Conservation (phyloP, 2,329 filamentous ascomycete genomes). For the Sarocladiaceae sp. region DNA sequence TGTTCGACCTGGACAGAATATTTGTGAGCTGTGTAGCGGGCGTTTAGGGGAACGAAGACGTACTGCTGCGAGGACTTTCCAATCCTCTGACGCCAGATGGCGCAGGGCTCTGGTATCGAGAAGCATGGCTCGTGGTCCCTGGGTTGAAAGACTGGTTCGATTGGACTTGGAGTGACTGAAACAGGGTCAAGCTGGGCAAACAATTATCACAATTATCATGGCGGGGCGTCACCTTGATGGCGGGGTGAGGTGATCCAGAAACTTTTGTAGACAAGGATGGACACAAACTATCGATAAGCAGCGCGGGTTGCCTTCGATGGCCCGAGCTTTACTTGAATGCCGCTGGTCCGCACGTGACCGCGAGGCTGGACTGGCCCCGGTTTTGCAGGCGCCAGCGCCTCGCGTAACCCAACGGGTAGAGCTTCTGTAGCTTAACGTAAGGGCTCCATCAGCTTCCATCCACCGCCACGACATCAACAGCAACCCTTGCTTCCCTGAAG, state of each 20-base stretch:
- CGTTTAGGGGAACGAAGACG: constrained; percentile 26
- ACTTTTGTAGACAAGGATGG: constrained; percentile 16
- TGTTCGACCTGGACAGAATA: constrained; percentile 76
- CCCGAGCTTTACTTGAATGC: neutral
- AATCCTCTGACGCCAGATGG: constrained; percentile 88
- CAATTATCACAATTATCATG: neutral
- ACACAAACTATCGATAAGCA: constrained; percentile 25
- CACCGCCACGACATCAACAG: constrained; percentile 11
- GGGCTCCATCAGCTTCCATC: constrained; percentile 32
- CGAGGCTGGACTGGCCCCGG: constrained; percentile 19
- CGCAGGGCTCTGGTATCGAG: constrained; percentile 90
- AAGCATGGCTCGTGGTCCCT: constrained; percentile 65
- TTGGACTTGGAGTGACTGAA: neutral
- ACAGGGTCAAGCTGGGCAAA: neutral
- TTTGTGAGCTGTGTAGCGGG: constrained; percentile 26
- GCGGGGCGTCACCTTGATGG: constrained; percentile 17
- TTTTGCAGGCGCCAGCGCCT: constrained; percentile 36
- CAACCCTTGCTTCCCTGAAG: too few species aligned
- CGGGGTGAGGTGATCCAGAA: constrained; percentile 15
- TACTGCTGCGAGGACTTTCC: constrained; percentile 90
- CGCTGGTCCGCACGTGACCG: constrained; percentile 23
- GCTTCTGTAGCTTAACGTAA: constrained; percentile 29
- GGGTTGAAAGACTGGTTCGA: neutral
- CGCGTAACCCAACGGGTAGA: constrained; percentile 33
- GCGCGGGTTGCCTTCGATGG: neutral